Percentiles rank a stretch among this genome's conserved stretches.
Conservation (phyloP, 108 stramenopile species). For the Stephanodiscus minutulus region DNA sequence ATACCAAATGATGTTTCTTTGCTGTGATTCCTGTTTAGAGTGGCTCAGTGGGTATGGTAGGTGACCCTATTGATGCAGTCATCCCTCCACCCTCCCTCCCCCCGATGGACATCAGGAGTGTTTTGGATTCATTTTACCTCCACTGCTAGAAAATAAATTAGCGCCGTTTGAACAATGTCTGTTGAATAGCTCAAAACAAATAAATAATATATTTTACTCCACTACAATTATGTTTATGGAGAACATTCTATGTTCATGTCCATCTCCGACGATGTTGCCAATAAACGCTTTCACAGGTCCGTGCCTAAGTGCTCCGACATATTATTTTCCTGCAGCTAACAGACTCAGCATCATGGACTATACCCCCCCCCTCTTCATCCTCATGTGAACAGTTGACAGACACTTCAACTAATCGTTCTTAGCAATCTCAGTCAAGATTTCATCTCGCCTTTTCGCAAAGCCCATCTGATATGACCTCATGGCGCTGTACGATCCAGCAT, state of each 20-base stretch:
- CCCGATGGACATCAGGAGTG: too few species aligned
- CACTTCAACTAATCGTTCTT: conserved; percentile 28
- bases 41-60: too few species aligned
- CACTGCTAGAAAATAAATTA: too few species aligned
- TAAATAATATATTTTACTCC: too few species aligned
- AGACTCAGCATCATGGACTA: background rate
- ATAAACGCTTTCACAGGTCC: background rate
- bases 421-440: conserved; percentile 54
- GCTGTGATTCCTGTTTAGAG: too few species aligned
- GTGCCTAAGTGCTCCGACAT: background rate
- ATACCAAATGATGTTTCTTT: too few species aligned
- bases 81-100: too few species aligned
- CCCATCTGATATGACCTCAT: conserved; percentile 57
- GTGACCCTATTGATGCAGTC: too few species aligned
- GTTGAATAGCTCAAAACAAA: too few species aligned
- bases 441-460: conserved; percentile 58
- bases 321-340: background rate
- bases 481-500: conserved; percentile 56
- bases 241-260: background rate
- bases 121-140: too few species aligned
- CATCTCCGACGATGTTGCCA: background rate
- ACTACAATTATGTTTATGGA: too few species aligned
- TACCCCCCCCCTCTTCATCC: conserved; percentile 2
- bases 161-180: too few species aligned
- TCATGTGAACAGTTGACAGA: background rate